Percentiles rank a stretch among this genome's conserved stretches.
Conservation (phyloP, 148 eudicot genomes). For the Dysphania ambrosioides region DNA sequence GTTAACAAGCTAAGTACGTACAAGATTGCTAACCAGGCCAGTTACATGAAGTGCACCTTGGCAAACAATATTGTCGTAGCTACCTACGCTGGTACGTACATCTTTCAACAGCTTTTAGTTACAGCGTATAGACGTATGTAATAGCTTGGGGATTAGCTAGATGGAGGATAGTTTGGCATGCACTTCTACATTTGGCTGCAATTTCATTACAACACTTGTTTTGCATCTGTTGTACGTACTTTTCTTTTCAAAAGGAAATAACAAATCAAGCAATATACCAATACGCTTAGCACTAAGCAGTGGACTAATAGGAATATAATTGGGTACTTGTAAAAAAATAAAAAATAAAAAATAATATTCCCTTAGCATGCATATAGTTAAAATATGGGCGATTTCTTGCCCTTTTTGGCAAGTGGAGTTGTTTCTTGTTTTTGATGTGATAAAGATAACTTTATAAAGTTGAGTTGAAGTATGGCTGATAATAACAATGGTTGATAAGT, state of each 20-base stretch:
- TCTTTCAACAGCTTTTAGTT: not conserved
- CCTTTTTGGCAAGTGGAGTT: not conserved
- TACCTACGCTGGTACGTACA: not conserved
- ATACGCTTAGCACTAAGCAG: no score
- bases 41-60: not conserved
- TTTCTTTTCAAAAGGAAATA: no score
- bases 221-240: no score
- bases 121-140: not conserved
- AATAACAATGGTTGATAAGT: constrained; percentile 9
- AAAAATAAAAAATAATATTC: no score
- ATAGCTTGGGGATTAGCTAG: not conserved
- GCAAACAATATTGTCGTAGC: not conserved
- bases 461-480: not conserved
- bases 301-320: no score
- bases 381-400: not conserved
- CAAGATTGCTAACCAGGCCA: no score
- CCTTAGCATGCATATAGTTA: not conserved
- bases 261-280: no score
- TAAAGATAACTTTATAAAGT: no score
- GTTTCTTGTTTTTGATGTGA: no score
- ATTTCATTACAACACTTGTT: not conserved
- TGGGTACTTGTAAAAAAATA: no score
- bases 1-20: no score
- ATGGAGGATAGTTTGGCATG: not conserved
- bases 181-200: not conserved